These are phyloP conservation scores for Vanrija humicola DNA, from an alignment of 1,284 basidiomycete species.

Conservation along the genomic window DNA sequence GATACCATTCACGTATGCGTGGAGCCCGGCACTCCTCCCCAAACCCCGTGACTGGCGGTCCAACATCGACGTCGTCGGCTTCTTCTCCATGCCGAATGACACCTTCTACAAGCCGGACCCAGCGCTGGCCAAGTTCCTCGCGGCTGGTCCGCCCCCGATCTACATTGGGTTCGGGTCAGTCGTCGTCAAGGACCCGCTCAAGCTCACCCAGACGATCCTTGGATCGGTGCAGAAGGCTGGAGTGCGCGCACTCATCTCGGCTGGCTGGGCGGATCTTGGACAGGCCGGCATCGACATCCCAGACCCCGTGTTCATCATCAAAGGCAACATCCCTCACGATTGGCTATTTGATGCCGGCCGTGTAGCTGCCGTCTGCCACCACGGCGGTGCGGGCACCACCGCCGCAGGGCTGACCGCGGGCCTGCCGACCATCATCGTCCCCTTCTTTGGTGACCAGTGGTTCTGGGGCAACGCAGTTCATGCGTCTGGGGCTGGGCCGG, in stretches of 20 bases:
- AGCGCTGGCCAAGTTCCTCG: slow-evolving; percentile 54
- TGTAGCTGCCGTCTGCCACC: slow-evolving; percentile 65
- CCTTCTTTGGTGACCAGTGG: slow-evolving; percentile 67
- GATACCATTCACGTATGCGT: slow-evolving; percentile 67
- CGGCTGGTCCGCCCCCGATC: slow-evolving; percentile 56
- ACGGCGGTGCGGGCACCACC: slow-evolving; percentile 63
- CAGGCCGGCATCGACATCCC: slow-evolving; percentile 49
- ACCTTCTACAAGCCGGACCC: slow-evolving; percentile 53
- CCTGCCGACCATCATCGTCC: slow-evolving; percentile 62
- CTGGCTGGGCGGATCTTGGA: slow-evolving; percentile 62
- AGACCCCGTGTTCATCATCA: slow-evolving; percentile 58
- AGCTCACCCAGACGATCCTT: slow-evolving; percentile 57
- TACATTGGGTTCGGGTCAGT: slow-evolving; percentile 67
- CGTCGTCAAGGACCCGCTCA: slow-evolving; percentile 58
- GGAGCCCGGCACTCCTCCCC: slow-evolving; percentile 61
- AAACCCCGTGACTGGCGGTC: slow-evolving; percentile 64
- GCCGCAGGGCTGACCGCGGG: slow-evolving; percentile 63
- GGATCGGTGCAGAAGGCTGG: slow-evolving; percentile 57
- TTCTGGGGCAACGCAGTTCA: slow-evolving; percentile 60
- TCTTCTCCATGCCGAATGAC: slow-evolving; percentile 57
- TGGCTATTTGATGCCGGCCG: slow-evolving; percentile 61
- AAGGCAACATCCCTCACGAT: slow-evolving; percentile 61
- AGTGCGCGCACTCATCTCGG: slow-evolving; percentile 60
- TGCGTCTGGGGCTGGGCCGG: slow-evolving; percentile 60
- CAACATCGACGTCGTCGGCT: slow-evolving; percentile 62